phyloP scores from a whole-genome alignment of 805 yeast genomes.

The Lipomyces starkeyi region DNA sequence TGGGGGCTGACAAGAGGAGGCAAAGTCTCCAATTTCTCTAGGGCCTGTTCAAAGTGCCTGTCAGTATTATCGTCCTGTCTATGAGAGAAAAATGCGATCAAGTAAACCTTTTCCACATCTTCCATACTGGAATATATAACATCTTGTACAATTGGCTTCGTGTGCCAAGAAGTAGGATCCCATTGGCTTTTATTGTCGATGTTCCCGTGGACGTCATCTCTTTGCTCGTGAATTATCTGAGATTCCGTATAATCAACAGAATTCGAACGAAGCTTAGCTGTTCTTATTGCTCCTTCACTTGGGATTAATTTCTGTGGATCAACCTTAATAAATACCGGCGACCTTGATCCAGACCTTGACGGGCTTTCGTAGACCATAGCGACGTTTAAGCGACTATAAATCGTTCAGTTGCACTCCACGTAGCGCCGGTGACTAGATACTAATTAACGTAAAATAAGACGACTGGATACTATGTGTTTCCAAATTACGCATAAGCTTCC shows the following conservation, averaged over 20 bases:
- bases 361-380: neutral
- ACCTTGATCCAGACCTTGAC: constrained; percentile 4
- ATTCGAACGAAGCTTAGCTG: constrained; percentile 50
- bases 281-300: constrained; percentile 48
- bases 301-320: constrained; percentile 48
- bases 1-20: constrained; percentile 52
- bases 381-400: too few species aligned
- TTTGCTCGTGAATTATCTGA: neutral
- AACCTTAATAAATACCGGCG: constrained; percentile 39
- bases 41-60: constrained; percentile 40
- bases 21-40: constrained; percentile 50
- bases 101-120: constrained; percentile 45
- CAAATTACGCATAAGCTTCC: neutral
- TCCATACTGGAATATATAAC: constrained; percentile 50
- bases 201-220: constrained; percentile 15
- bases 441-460: neutral
- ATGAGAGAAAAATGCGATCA: neutral
- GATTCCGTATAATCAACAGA: constrained; percentile 41
- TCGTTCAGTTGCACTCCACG: neutral
- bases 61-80: neutral
- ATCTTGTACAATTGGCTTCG: constrained; percentile 52
- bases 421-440: neutral
- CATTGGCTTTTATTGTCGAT: constrained; percentile 39
- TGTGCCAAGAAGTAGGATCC: constrained; percentile 53
- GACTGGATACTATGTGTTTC: neutral